Evolutionary conservation across 257 asterid species (phyloP).

Genomic region (Lantana camara): DNA sequence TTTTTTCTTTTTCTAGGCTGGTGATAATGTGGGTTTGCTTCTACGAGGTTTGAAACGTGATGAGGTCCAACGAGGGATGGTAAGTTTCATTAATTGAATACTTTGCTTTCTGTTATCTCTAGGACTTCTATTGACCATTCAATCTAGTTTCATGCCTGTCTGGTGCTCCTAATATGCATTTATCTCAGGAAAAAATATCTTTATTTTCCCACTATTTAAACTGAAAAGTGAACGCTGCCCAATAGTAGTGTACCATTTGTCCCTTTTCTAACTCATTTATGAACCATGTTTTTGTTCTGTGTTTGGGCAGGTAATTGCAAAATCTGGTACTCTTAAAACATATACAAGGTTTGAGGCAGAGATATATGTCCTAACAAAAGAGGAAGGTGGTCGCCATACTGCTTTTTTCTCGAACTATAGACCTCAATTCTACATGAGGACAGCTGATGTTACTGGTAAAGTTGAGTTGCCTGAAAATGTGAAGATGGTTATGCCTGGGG

Average conservation of each 20-base stretch:
- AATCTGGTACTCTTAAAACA: conserved; percentile 79
- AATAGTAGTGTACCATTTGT: too few relatives aligned
- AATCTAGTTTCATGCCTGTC: conserved; percentile 3
- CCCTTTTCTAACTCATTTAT: neutral
- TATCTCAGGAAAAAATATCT: neutral
- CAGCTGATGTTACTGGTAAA: conserved; percentile 98
- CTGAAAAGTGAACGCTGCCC: too few relatives aligned
- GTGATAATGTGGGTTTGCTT: conserved; percentile 98
- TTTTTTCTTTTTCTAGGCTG: conserved; percentile 64
- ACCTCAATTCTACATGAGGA: conserved; percentile 97
- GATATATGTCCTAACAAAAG: conserved; percentile 96
- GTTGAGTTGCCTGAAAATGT: conserved; percentile 96
- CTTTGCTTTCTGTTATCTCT: conserved; percentile 5
- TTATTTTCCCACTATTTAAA: neutral
- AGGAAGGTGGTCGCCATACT: conserved; percentile 99
- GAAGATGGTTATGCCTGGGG: conserved; percentile 99
- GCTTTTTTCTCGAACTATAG: conserved; percentile 93
- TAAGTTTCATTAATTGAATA: conserved; percentile 38
- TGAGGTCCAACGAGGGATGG: conserved; percentile 91
- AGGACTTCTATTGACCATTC: neutral
- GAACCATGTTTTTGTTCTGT: neutral
- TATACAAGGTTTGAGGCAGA: conserved; percentile 96
- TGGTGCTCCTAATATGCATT: conserved; percentile 7
- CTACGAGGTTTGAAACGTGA: conserved; percentile 96
- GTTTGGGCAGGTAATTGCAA: conserved; percentile 78